Evolutionary conservation across 1,139 yeast species (phyloP).

Genomic region (Geotrichum fermentans): DNA sequence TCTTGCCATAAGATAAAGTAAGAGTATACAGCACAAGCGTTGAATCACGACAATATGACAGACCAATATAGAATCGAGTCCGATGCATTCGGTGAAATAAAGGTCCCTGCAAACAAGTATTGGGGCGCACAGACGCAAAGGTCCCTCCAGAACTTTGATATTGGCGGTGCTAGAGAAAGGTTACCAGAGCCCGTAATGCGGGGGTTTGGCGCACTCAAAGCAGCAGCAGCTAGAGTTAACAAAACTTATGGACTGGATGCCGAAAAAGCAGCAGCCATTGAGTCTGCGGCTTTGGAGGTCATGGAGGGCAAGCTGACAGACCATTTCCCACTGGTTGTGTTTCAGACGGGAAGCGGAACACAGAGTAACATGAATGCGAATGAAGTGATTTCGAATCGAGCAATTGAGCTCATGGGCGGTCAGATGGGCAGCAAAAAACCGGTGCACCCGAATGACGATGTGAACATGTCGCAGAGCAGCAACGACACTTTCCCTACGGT

Average conservation of each 20-base stretch:
- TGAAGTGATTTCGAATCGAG: slow-evolving; percentile 96
- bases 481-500: slow-evolving; percentile 98
- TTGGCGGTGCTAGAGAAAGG: slow-evolving; percentile 85
- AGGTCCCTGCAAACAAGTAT: slow-evolving; percentile 78
- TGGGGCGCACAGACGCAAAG: slow-evolving; percentile 98
- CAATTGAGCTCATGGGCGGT: slow-evolving; percentile 93
- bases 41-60: background rate
- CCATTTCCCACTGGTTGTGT: slow-evolving; percentile 95
- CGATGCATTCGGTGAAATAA: slow-evolving; percentile 95
- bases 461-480: slow-evolving; percentile 96
- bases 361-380: slow-evolving; percentile 98
- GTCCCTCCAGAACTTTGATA: slow-evolving; percentile 83
- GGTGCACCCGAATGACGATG: slow-evolving; percentile 97
- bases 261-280: slow-evolving; percentile 74
- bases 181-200: slow-evolving; percentile 88
- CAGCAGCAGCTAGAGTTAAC: slow-evolving; percentile 92
- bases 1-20: no score
- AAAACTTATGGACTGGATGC: slow-evolving; percentile 82
- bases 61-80: slow-evolving; percentile 56
- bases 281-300: slow-evolving; percentile 93
- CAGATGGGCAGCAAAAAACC: slow-evolving; percentile 84
- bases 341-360: slow-evolving; percentile 98
- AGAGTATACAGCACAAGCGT: no score
- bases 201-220: slow-evolving; percentile 91
- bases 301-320: slow-evolving; percentile 84